phyloP scores from a whole-genome alignment of 2,329 filamentous ascomycete species.

The Ophiognomonia clavigignenti-juglandacearum region DNA sequence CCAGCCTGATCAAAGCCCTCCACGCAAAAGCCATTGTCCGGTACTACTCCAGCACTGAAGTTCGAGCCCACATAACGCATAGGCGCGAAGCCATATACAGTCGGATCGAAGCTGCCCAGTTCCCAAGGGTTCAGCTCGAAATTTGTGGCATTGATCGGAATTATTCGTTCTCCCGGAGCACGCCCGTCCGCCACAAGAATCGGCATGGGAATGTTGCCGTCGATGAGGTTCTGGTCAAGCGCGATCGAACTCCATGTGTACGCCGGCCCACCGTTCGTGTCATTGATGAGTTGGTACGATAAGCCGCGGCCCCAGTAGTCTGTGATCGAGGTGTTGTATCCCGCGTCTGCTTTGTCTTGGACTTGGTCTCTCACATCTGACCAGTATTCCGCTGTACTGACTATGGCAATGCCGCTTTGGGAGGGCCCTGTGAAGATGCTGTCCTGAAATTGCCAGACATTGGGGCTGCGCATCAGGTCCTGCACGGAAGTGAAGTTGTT shows the following conservation, averaged over 20 bases:
- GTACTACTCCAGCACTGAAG: conserved; percentile 50
- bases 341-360: conserved; percentile 53
- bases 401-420: conserved; percentile 19
- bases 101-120: conserved; percentile 59
- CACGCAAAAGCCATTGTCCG: conserved; percentile 57
- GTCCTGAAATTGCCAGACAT: conserved; percentile 30
- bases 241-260: conserved; percentile 75
- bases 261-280: conserved; percentile 63
- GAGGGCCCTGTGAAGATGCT: conserved; percentile 30
- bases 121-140: conserved; percentile 65
- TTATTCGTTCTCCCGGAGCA: conserved; percentile 35
- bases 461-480: conserved; percentile 42
- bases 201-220: conserved; percentile 41
- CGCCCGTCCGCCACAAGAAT: conserved; percentile 46
- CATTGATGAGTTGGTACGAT: conserved; percentile 81
- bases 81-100: conserved; percentile 54
- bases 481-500: conserved; percentile 79
- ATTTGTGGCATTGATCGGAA: conserved; percentile 52
- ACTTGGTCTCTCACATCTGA: conserved; percentile 54
- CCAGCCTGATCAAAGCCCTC: conserved; percentile 78
- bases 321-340: conserved; percentile 68
- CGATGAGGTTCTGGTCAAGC: conserved; percentile 36
- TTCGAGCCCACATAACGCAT: conserved; percentile 56
- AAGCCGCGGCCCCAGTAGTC: conserved; percentile 87
- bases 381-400: conserved; percentile 48